Percentiles rank a stretch among this genome's conserved stretches.
Conservation (phyloP, 768 basidiomycete species). For the Steccherinum ochraceum region DNA sequence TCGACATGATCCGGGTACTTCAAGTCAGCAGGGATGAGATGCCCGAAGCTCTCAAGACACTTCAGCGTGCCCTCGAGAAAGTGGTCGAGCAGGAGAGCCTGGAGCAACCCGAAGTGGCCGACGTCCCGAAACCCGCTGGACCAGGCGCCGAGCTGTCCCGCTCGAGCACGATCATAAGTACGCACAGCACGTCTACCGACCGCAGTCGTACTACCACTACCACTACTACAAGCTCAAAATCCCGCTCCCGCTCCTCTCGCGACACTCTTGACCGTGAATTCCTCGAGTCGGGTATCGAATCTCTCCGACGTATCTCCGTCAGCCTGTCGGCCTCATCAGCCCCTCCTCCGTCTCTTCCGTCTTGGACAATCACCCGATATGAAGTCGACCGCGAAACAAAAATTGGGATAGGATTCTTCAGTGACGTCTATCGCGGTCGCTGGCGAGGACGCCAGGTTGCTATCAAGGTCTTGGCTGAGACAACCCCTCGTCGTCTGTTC, state of each 20-base stretch:
- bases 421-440: slow-evolving; percentile 68
- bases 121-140: background rate
- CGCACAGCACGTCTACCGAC: background rate
- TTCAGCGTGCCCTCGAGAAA: slow-evolving; percentile 60
- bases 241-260: slow-evolving; percentile 15
- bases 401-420: slow-evolving; percentile 72
- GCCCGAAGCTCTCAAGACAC: slow-evolving; percentile 76
- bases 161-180: slow-evolving; percentile 8
- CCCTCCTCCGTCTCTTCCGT: slow-evolving; percentile 36
- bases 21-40: slow-evolving; percentile 62
- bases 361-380: slow-evolving; percentile 78
- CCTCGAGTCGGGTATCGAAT: slow-evolving; percentile 67
- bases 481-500: slow-evolving; percentile 58
- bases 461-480: slow-evolving; percentile 63
- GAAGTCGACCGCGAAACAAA: slow-evolving; percentile 68
- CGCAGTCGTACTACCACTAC: background rate
- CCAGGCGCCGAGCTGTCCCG: background rate
- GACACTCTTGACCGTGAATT: slow-evolving; percentile 64
- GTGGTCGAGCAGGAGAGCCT: slow-evolving; percentile 26
- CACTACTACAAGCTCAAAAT: background rate
- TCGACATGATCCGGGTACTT: slow-evolving; percentile 54
- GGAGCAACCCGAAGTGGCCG: background rate
- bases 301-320: slow-evolving; percentile 54
- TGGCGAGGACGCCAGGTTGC: slow-evolving; percentile 66
- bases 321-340: background rate